These are phyloP conservation scores for Agaricus subrufescens DNA, from an alignment of 768 basidiomycete genomes.

Conservation along the genomic window DNA sequence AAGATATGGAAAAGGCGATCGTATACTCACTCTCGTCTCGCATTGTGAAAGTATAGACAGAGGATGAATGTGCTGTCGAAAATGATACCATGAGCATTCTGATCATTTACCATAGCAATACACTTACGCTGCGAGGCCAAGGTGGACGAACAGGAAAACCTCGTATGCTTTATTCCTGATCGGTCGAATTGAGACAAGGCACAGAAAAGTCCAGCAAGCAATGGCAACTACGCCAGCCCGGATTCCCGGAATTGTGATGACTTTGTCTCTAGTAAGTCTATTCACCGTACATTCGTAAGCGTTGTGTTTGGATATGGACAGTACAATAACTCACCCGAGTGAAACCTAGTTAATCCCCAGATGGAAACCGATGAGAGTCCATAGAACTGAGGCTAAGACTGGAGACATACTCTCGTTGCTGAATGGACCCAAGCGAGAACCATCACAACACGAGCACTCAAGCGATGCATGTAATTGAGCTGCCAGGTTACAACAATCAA, in stretches of 20 bases:
- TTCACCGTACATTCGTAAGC: background rate
- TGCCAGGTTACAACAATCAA: constrained; percentile 13
- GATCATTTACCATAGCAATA: background rate
- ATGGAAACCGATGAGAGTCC: constrained; percentile 10
- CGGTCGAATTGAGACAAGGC: constrained; percentile 43
- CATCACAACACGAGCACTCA: constrained; percentile 41
- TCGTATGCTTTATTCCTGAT: constrained; percentile 46
- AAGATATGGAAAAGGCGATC: too few species aligned
- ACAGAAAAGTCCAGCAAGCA: constrained; percentile 35
- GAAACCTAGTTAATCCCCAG: constrained; percentile 11
- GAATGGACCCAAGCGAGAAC: constrained; percentile 47
- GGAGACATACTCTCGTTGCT: constrained; percentile 32
- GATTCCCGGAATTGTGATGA: constrained; percentile 22
- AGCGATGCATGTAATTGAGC: constrained; percentile 43
- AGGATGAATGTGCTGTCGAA: constrained; percentile 30
- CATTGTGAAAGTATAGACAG: constrained; percentile 37
- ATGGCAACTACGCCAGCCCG: constrained; percentile 33
- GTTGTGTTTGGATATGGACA: background rate
- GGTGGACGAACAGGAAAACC: constrained; percentile 46
- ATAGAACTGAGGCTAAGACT: too few species aligned
- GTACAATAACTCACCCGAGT: background rate
- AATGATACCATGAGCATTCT: constrained; percentile 1
- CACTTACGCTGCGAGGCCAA: constrained; percentile 32
- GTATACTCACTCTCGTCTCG: constrained; percentile 21
- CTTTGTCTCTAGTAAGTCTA: constrained; percentile 17